Evolutionary conservation across 2,329 filamentous ascomycete genomes (phyloP).

Genomic region (Fonsecaea nubica): DNA sequence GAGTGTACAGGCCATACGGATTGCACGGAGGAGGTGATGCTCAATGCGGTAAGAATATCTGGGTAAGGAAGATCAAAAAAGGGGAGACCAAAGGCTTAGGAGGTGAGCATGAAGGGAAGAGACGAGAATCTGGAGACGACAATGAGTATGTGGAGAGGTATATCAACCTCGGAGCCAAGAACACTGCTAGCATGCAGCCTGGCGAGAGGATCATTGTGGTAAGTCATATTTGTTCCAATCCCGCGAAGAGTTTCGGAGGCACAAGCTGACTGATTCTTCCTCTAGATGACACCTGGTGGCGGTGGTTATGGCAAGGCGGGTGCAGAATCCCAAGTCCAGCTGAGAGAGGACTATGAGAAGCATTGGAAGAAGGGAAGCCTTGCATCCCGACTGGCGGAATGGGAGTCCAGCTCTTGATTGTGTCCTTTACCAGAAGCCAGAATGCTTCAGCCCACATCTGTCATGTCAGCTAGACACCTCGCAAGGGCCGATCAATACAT

Average conservation of each 20-base stretch:
- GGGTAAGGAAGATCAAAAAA: slow-evolving; percentile 76
- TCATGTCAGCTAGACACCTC: slow-evolving; percentile 6
- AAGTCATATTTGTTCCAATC: slow-evolving; percentile 55
- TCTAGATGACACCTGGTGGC: slow-evolving; percentile 50
- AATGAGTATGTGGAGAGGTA: slow-evolving; percentile 54
- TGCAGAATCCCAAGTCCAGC: slow-evolving; percentile 58
- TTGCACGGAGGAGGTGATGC: slow-evolving; percentile 82
- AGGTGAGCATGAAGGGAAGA: slow-evolving; percentile 56
- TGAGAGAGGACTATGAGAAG: slow-evolving; percentile 63
- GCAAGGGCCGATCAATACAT: neutral
- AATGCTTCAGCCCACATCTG: slow-evolving; percentile 4
- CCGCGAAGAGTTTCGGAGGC: neutral
- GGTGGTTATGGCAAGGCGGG: slow-evolving; percentile 60
- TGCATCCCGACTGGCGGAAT: slow-evolving; percentile 54
- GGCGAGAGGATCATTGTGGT: slow-evolving; percentile 68
- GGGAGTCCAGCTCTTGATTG: slow-evolving; percentile 57
- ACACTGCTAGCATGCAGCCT: slow-evolving; percentile 64
- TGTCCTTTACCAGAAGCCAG: neutral
- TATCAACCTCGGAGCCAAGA: slow-evolving; percentile 68
- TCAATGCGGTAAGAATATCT: slow-evolving; percentile 80
- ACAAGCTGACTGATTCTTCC: slow-evolving; percentile 15
- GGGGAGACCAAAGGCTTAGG: slow-evolving; percentile 42
- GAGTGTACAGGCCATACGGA: slow-evolving; percentile 80
- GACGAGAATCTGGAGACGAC: slow-evolving; percentile 50
- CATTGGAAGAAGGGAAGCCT: slow-evolving; percentile 68